Percentiles rank a stretch among this genome's conserved stretches.
These are phyloP conservation scores for Coffea humblotiana DNA, from an alignment of 305 asterid genomes.

Conservation along the genomic window DNA sequence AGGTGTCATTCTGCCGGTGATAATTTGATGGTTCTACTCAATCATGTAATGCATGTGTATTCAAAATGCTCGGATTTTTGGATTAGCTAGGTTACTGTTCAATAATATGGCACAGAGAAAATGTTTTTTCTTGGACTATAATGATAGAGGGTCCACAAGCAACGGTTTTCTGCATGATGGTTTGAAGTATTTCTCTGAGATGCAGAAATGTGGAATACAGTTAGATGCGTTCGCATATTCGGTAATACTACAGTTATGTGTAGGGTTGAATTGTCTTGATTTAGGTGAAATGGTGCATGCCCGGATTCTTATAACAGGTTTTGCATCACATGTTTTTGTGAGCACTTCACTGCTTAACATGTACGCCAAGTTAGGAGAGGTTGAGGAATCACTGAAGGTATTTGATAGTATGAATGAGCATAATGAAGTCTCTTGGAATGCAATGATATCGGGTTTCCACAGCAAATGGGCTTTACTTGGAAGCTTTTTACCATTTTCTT, in stretches of 20 bases:
- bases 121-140: constrained; percentile 56
- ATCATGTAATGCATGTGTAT: constrained; percentile 53
- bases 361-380: constrained; percentile 44
- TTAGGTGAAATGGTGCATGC: constrained; percentile 42
- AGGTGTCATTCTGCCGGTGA: constrained; percentile 32
- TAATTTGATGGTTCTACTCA: constrained; percentile 42
- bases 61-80: constrained; percentile 47
- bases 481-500: constrained; percentile 42
- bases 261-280: constrained; percentile 37
- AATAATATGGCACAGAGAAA: constrained; percentile 33
- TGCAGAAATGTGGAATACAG: constrained; percentile 38
- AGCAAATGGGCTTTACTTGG: constrained; percentile 42
- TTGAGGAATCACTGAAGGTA: constrained; percentile 38
- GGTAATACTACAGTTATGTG: constrained; percentile 39
- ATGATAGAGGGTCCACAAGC: constrained; percentile 44
- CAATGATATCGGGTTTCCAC: constrained; percentile 56
- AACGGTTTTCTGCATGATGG: constrained; percentile 35
- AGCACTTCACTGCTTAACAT: constrained; percentile 51
- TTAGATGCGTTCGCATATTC: constrained; percentile 52
- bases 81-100: constrained; percentile 37
- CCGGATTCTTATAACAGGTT: constrained; percentile 43
- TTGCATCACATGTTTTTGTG: constrained; percentile 42
- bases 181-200: constrained; percentile 31
- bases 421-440: constrained; percentile 54
- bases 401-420: constrained; percentile 45